These are phyloP conservation scores for Sarocladium brachiariae DNA, from an alignment of 2,329 filamentous ascomycete genomes.

Conservation along the genomic window DNA sequence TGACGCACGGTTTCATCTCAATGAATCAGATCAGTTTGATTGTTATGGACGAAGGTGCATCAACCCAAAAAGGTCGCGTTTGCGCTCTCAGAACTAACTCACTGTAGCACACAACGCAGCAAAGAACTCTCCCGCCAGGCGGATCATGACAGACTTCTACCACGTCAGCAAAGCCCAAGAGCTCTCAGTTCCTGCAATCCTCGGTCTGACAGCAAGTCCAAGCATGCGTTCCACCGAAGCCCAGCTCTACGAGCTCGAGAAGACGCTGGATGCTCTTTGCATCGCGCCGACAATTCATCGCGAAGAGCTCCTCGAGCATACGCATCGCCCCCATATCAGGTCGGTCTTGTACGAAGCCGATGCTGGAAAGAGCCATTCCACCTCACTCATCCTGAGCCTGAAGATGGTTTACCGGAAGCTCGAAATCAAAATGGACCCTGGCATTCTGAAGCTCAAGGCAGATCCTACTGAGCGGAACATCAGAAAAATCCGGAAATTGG, in stretches of 20 bases:
- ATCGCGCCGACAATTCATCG: slow-evolving; percentile 62
- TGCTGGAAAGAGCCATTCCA: slow-evolving; percentile 13
- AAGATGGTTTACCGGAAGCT: slow-evolving; percentile 32
- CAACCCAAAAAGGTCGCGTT: not conserved
- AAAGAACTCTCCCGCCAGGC: slow-evolving; percentile 55
- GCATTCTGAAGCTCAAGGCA: slow-evolving; percentile 39
- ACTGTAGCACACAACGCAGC: slow-evolving; percentile 69
- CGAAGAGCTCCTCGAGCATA: slow-evolving; percentile 60
- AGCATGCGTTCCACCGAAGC: slow-evolving; percentile 52
- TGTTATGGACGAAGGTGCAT: slow-evolving; percentile 74
- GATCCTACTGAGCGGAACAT: slow-evolving; percentile 34
- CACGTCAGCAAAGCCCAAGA: slow-evolving; percentile 36
- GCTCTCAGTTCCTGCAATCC: slow-evolving; percentile 51
- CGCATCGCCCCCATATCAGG: slow-evolving; percentile 57
- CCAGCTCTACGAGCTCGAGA: slow-evolving; percentile 57
- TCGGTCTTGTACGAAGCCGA: slow-evolving; percentile 24
- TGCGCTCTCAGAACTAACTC: not conserved
- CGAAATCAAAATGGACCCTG: slow-evolving; percentile 56
- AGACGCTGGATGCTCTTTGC: slow-evolving; percentile 62
- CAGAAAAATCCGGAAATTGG: slow-evolving; percentile 28
- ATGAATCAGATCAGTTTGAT: slow-evolving; percentile 59
- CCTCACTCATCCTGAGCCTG: slow-evolving; percentile 38
- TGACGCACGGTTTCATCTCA: slow-evolving; percentile 66
- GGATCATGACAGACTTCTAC: slow-evolving; percentile 70
- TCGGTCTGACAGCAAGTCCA: slow-evolving; percentile 78